Conservation (phyloP, 2,329 filamentous ascomycete genomes). For the Pseudopithomyces chartarum region DNA sequence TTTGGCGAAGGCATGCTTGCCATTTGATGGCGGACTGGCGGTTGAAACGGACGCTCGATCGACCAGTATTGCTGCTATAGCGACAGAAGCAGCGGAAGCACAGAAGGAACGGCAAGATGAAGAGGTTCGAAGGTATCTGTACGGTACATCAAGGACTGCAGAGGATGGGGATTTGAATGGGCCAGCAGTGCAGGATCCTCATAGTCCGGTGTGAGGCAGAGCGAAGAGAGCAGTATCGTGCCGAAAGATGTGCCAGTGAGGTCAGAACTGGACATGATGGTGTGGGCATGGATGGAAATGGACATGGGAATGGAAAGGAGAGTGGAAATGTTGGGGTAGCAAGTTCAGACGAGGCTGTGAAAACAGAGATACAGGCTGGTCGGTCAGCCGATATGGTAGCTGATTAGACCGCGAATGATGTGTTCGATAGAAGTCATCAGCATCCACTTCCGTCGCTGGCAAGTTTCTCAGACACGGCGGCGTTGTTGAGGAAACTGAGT, state of each 20-base stretch:
- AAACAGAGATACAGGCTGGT: too few relatives aligned
- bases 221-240: too few relatives aligned
- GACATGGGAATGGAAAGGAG: not conserved
- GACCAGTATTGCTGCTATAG: not conserved
- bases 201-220: too few relatives aligned
- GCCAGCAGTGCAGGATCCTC: not conserved
- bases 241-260: too few relatives aligned
- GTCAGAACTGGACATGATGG: too few relatives aligned
- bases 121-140: constrained; percentile 17
- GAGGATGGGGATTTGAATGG: not conserved
- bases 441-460: too few relatives aligned
- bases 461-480: too few relatives aligned
- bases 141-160: constrained; percentile 14
- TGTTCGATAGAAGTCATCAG: too few relatives aligned
- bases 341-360: too few relatives aligned
- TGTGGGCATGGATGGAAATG: not conserved
- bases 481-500: not conserved
- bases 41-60: not conserved
- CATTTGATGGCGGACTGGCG: not conserved
- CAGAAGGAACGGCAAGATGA: constrained; percentile 12
- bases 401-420: too few relatives aligned
- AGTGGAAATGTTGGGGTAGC: too few relatives aligned
- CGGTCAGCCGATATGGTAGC: too few relatives aligned
- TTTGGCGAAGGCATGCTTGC: not conserved
- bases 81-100: not conserved